Evolutionary conservation across 1,284 basidiomycete species (phyloP).

Genomic region (Macrocystidia cucumis): DNA sequence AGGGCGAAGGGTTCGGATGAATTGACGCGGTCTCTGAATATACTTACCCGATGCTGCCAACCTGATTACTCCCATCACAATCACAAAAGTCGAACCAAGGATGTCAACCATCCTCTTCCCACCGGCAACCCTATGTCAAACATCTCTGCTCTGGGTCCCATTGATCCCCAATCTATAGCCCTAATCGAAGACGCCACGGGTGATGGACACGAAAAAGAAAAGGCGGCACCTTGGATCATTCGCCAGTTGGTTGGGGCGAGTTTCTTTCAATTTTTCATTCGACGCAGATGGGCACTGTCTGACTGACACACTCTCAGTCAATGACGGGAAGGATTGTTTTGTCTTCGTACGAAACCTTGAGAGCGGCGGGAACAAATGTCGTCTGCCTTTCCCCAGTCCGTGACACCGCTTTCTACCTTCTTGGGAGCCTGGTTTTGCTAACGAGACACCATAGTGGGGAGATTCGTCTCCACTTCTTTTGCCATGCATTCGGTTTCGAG

Average conservation of each 20-base stretch:
- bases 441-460: conserved; percentile 38
- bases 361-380: conserved; percentile 51
- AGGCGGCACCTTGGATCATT: conserved; percentile 54
- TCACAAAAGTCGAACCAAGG: not conserved
- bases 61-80: not conserved
- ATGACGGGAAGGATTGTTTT: conserved; percentile 61
- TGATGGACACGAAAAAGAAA: conserved; percentile 56
- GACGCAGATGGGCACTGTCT: not conserved
- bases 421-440: not conserved
- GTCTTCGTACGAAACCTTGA: conserved; percentile 55
- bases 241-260: conserved; percentile 56
- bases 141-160: conserved; percentile 40
- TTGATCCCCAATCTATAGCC: conserved; percentile 42
- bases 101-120: not conserved
- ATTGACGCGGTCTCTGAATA: no score
- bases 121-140: conserved; percentile 16
- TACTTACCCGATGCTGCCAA: no score
- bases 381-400: conserved; percentile 56
- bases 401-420: no score
- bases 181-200: no score
- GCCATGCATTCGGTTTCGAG: conserved; percentile 60
- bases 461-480: conserved; percentile 56
- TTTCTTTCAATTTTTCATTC: conserved; percentile 8
- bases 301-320: conserved; percentile 27
- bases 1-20: no score